These are phyloP conservation scores for Brassica napus DNA, from an alignment of 345 rosid genomes.

Conservation along the genomic window DNA sequence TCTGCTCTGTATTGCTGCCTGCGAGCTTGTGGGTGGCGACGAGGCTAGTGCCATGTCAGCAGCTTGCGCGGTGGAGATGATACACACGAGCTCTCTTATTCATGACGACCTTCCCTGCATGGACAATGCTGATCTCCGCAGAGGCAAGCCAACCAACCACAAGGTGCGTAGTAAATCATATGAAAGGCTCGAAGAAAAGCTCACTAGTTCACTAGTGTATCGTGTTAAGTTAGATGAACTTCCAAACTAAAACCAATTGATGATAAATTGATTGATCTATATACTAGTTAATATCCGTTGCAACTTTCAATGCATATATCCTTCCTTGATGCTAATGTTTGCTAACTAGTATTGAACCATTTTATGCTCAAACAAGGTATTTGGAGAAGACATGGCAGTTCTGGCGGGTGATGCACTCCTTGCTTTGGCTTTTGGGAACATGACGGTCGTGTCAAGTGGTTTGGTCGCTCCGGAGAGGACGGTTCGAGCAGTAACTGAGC, in stretches of 20 bases:
- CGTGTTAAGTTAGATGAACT: background rate
- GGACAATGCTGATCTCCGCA: slow-evolving; percentile 88
- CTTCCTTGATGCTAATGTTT: background rate
- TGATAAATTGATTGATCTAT: background rate
- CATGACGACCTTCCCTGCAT: slow-evolving; percentile 95
- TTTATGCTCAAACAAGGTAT: slow-evolving; percentile 36
- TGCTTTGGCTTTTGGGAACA: slow-evolving; percentile 70
- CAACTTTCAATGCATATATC: background rate
- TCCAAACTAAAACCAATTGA: background rate
- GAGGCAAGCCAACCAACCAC: slow-evolving; percentile 87
- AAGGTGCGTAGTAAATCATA: slow-evolving; percentile 40
- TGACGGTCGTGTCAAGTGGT: slow-evolving; percentile 50
- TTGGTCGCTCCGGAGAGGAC: slow-evolving; percentile 48
- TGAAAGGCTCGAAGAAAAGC: background rate
- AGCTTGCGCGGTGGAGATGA: slow-evolving; percentile 90
- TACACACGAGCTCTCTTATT: slow-evolving; percentile 84
- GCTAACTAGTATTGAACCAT: background rate
- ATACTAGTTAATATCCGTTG: too few species aligned
- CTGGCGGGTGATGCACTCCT: slow-evolving; percentile 86
- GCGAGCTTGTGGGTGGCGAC: slow-evolving; percentile 75
- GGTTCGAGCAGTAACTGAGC: slow-evolving; percentile 60
- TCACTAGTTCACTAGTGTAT: background rate
- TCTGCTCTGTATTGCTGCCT: slow-evolving; percentile 72
- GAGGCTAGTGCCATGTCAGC: slow-evolving; percentile 76
- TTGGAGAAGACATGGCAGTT: slow-evolving; percentile 78